phyloP scores from a whole-genome alignment of 768 basidiomycete genomes.

The Pisolithus albus region DNA sequence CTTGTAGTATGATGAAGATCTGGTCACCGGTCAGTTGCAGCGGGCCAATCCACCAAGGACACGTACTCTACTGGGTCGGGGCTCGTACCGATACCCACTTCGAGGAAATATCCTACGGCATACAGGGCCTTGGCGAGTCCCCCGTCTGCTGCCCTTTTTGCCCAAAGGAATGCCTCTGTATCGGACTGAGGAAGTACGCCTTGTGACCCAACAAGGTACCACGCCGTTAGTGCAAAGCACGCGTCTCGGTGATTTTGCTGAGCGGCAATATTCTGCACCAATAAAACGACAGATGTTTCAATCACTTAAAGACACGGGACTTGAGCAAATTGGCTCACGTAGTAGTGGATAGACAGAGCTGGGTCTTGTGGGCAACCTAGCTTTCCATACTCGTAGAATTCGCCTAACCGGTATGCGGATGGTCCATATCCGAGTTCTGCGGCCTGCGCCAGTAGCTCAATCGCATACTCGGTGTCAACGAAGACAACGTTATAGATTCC shows the following conservation, averaged over 20 bases:
- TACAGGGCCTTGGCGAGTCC: conserved; percentile 96
- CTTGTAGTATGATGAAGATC: conserved; percentile 79
- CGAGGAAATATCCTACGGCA: conserved; percentile 94
- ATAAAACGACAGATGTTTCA: conserved; percentile 6
- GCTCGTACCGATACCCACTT: conserved; percentile 85
- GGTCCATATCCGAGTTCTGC: conserved; percentile 95
- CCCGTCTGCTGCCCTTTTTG: conserved; percentile 87
- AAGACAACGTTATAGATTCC: conserved; percentile 98
- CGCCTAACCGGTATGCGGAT: conserved; percentile 90
- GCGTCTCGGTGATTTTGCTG: conserved; percentile 96
- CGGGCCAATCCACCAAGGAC: conserved; percentile 1
- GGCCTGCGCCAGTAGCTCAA: conserved; percentile 90
- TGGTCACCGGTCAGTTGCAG: conserved; percentile 21
- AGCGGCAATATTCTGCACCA: conserved; percentile 84
- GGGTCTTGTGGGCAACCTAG: conserved; percentile 98
- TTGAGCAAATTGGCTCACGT: conserved; percentile 47
- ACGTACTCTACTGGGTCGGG: conserved; percentile 62
- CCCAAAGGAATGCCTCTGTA: conserved; percentile 97
- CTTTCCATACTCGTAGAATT: conserved; percentile 99
- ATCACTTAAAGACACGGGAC: conserved; percentile 1
- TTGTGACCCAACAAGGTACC: conserved; percentile 98
- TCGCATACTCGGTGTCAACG: conserved; percentile 92
- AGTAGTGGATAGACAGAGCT: conserved; percentile 97
- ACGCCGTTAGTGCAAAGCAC: conserved; percentile 96
- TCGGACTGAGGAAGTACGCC: conserved; percentile 97